Base-by-base conservation (phyloP, 1,284 basidiomycete genomes). In the Tylopilus sp. region DNA sequence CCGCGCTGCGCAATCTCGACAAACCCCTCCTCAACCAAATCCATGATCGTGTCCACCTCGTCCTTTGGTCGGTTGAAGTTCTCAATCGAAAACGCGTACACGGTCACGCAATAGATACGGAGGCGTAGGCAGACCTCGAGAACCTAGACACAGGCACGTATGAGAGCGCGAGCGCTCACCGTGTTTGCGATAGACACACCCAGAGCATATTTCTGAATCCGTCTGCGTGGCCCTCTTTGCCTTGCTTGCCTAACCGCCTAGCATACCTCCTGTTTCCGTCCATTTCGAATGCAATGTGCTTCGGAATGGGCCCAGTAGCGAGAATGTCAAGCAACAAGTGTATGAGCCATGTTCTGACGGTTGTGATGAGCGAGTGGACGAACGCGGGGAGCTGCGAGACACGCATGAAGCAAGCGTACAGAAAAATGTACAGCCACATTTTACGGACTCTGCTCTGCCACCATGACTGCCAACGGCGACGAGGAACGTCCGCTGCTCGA, bases 231-330 rank as follows among this genome's bases (percentile, higher is more conserved):
- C 98, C 97, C 68, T 93, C 84, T 41, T 84, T 82, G 16, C 94
- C 86, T 39, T 86, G 80, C 77, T 89, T 86, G 12, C 90, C 87
- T 29, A 88, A 83, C 71, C 80, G 84, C n/a, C 93, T 86, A 1
- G 98, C 97, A 78, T 94, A 98, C 10, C 98, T 86, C 62, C 98
- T 85, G 80, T 99, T 99, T 9, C 98, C 98, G 76, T 99, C 98
- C 95, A 99, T 98, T 45, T 98, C 93, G 78, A 99, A 97, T 5
- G 93, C 96, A 53, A 99, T 88, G 83, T 99, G 98, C 53, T 85
- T 81, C 0, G 98, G 98, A 29, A 98, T 86, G 3, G 98, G 97
- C 0, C 96, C 97, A 12, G 90, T 84, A 0, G 90, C 83, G 48
- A 96, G 85, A 33, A 94, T 81, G 64, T 82, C 81, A 64, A 95